phyloP scores from a whole-genome alignment of 345 rosid genomes.

The Rhodomyrtus tomentosa region DNA sequence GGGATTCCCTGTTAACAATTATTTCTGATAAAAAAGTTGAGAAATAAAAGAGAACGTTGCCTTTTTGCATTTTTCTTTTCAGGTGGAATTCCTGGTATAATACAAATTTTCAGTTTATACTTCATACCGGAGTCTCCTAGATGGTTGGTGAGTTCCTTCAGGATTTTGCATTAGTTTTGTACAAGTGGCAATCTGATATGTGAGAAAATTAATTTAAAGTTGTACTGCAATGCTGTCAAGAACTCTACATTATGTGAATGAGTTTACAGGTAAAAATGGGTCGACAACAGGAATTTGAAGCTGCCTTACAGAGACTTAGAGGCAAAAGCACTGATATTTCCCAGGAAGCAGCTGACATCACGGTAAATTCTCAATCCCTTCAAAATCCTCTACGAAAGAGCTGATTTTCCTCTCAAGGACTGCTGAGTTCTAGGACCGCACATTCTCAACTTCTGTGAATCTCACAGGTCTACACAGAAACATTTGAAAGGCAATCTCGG shows the following conservation, averaged over 20 bases:
- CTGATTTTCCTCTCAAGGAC: not conserved
- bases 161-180: not conserved
- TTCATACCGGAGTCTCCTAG: constrained; percentile 28
- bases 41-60: not conserved
- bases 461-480: constrained; percentile 26
- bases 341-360: constrained; percentile 37
- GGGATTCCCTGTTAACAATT: not conserved
- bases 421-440: not conserved
- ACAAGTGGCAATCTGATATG: not conserved
- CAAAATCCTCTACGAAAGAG: not conserved
- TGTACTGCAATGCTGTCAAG: not conserved
- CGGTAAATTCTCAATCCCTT: constrained; percentile 9
- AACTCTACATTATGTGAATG: not conserved
- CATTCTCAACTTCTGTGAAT: not conserved
- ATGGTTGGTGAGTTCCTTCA: constrained; percentile 16
- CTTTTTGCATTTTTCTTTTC: not conserved
- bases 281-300: constrained; percentile 24
- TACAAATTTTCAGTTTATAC: constrained; percentile 12
- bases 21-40: not conserved
- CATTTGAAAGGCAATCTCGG: constrained; percentile 13
- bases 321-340: constrained; percentile 32
- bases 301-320: constrained; percentile 27
- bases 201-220: not conserved
- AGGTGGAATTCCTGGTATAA: constrained; percentile 6
- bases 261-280: constrained; percentile 21